Base-by-base conservation (phyloP, 441 rosid genomes). In the Aleurites moluccanus region DNA sequence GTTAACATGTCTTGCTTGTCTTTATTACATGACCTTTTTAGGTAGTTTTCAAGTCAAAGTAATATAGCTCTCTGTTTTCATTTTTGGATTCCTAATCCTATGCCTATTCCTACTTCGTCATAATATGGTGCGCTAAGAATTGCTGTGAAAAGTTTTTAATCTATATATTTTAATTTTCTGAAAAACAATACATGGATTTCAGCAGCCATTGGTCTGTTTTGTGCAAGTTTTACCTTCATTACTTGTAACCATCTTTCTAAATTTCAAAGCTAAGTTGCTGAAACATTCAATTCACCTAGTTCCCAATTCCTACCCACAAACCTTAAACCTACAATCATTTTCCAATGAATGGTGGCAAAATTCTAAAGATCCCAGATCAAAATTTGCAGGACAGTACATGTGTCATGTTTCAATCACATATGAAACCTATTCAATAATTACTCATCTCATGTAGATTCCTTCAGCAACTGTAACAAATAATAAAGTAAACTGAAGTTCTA, bases 401-500 rank as follows among this genome's bases (percentile, higher is more conserved):
- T 6, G n/a, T n/a, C n/a, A n/a, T n/a, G n/a, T n/a, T n/a, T n/a
- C n/a, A n/a, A n/a, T n/a, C n/a, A n/a, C n/a, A n/a, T n/a, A n/a
- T n/a, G n/a, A n/a, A n/a, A n/a, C n/a, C n/a, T n/a, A n/a, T n/a
- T n/a, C n/a, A n/a, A n/a, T n/a, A n/a, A n/a, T n/a, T n/a, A n/a
- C n/a, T n/a, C n/a, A n/a, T n/a, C n/a, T n/a, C n/a, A n/a, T n/a
- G n/a, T n/a, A n/a, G n/a, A n/a, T n/a, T n/a, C n/a, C n/a, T n/a
- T n/a, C n/a, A n/a, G n/a, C n/a, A n/a, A n/a, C n/a, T n/a, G n/a
- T 53, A n/a, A n/a, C 61, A 33, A 55, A 23, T 25, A 53, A 27
- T 30, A 23, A 67, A 47, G n/a, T 53, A 28, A 65, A 15, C n/a
- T 42, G 14, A 74, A n/a, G 23, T 73, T 74, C 56, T 42, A 2